These are phyloP conservation scores for Neurospora crassa DNA, from an alignment of 2,329 filamentous ascomycete species.

Conservation along the genomic window DNA sequence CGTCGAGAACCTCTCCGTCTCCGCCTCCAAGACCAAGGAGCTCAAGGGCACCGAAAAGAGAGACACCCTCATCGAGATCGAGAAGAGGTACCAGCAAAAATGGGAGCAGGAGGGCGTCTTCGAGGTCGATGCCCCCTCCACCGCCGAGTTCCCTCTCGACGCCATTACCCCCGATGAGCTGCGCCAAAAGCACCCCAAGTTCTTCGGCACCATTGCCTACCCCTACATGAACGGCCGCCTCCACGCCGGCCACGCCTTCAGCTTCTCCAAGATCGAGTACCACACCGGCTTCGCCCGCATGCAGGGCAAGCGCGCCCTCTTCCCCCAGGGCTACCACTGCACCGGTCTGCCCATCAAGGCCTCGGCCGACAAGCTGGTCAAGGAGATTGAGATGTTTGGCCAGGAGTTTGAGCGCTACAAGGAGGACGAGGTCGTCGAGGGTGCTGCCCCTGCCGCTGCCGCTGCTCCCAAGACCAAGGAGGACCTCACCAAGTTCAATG, in stretches of 20 bases:
- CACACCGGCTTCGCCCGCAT: constrained; percentile 77
- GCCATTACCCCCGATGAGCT: constrained; percentile 66
- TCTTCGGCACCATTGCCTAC: constrained; percentile 58
- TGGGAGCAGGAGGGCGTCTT: constrained; percentile 75
- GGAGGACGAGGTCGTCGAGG: constrained; percentile 43
- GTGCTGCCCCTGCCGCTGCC: constrained; percentile 36
- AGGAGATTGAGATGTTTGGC: constrained; percentile 85
- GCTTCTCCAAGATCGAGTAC: constrained; percentile 88
- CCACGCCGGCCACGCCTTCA: constrained; percentile 89
- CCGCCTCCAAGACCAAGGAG: constrained; percentile 52
- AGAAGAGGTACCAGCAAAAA: constrained; percentile 81
- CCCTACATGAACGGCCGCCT: constrained; percentile 80
- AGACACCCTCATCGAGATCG: constrained; percentile 68
- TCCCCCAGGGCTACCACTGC: constrained; percentile 90
- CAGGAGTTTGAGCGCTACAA: constrained; percentile 72
- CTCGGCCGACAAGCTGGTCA: constrained; percentile 85
- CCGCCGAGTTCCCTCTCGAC: constrained; percentile 65
- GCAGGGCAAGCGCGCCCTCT: constrained; percentile 79
- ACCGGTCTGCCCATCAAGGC: constrained; percentile 98
- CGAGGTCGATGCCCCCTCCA: constrained; percentile 74
- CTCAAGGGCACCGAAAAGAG: constrained; percentile 72
- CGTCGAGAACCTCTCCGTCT: constrained; percentile 41
- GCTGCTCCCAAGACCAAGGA: constrained; percentile 57
- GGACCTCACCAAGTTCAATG: constrained; percentile 83
- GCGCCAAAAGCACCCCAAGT: constrained; percentile 72